These are phyloP conservation scores for Trifolium dubium DNA, from an alignment of 306 rosid genomes.

Conservation along the genomic window DNA sequence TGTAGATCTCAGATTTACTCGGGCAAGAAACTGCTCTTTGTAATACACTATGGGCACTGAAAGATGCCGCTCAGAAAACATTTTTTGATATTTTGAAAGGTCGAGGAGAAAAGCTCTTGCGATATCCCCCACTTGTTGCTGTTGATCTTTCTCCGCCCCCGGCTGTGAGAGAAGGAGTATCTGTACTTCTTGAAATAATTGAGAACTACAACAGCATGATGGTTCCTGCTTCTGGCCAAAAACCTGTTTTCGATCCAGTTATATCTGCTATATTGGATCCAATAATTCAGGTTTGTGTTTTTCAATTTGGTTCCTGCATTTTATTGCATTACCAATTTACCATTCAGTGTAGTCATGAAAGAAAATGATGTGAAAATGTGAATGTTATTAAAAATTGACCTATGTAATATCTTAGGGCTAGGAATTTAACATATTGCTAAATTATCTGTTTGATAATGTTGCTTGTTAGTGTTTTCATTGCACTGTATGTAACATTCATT, in stretches of 20 bases:
- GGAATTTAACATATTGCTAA: background rate
- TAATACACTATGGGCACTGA: slow-evolving; percentile 80
- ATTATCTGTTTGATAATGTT: slow-evolving; percentile 26
- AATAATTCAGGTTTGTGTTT: slow-evolving; percentile 75
- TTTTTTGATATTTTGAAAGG: slow-evolving; percentile 87
- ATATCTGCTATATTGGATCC: slow-evolving; percentile 92
- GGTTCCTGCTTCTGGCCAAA: slow-evolving; percentile 81
- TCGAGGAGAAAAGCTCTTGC: slow-evolving; percentile 90
- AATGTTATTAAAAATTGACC: slow-evolving; percentile 31
- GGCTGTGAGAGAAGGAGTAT: slow-evolving; percentile 97
- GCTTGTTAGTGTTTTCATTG: background rate
- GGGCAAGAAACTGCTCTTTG: slow-evolving; percentile 91
- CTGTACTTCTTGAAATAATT: slow-evolving; percentile 88
- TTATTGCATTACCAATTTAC: slow-evolving; percentile 21
- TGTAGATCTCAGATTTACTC: slow-evolving; percentile 87
- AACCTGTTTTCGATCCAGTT: slow-evolving; percentile 83
- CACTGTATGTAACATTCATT: slow-evolving; percentile 9
- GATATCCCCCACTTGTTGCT: slow-evolving; percentile 92
- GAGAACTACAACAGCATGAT: slow-evolving; percentile 82
- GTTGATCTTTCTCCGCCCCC: slow-evolving; percentile 96
- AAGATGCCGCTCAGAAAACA: slow-evolving; percentile 92
- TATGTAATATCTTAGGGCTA: slow-evolving; percentile 2
- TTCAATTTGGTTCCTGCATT: slow-evolving; percentile 29
- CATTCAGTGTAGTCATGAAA: slow-evolving; percentile 26
- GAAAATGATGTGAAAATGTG: slow-evolving; percentile 25